phyloP scores from a whole-genome alignment of 2,329 filamentous ascomycete species.

The Epichloe coenophiala region DNA sequence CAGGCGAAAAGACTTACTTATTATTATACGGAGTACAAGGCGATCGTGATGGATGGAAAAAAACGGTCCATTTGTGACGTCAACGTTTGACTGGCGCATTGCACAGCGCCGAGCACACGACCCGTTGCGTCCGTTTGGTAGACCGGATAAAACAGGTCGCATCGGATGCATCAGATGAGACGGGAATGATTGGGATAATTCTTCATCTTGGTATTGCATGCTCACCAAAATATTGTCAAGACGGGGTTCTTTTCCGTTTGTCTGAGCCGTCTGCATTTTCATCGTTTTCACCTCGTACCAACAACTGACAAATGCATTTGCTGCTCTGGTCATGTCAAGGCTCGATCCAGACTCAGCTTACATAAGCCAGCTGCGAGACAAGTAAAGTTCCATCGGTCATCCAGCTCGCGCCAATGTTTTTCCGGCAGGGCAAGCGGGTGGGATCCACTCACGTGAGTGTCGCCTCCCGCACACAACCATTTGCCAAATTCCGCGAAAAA shows the following conservation, averaged over 20 bases:
- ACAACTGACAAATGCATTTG: too few relatives aligned
- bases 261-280: too few relatives aligned
- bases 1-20: background rate
- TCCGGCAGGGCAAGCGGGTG: constrained; percentile 19
- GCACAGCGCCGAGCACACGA: background rate
- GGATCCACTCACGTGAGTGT: constrained; percentile 24
- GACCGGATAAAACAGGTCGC: background rate
- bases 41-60: background rate
- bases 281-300: too few relatives aligned
- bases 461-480: constrained; percentile 23
- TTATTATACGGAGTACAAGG: background rate
- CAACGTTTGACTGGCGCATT: background rate
- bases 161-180: background rate
- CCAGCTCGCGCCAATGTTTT: constrained; percentile 9
- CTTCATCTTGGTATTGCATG: too few relatives aligned
- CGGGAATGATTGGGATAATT: too few relatives aligned
- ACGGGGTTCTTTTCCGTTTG: too few relatives aligned
- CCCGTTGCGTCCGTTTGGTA: too few relatives aligned
- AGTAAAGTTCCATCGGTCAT: background rate
- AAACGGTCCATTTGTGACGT: constrained; percentile 1
- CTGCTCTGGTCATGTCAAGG: background rate
- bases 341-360: background rate
- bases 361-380: background rate
- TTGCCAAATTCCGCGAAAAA: constrained; percentile 25
- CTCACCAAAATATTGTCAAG: too few relatives aligned